Evolutionary conservation across 306 rosid genomes (phyloP).

Genomic region (Amphicarpaea edgeworthii): DNA sequence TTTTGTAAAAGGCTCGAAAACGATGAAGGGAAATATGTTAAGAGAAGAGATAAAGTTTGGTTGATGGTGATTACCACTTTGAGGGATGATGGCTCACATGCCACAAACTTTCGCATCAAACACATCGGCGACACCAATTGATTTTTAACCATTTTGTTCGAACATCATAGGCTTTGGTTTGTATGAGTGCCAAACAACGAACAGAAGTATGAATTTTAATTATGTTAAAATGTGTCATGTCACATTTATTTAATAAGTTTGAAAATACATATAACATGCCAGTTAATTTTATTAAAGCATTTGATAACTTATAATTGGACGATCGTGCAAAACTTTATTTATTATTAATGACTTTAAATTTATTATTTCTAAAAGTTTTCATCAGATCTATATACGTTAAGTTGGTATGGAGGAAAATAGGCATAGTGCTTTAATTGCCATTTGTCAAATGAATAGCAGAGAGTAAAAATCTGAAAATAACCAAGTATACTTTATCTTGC

Average conservation of each 20-base stretch:
- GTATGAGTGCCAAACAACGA: background rate
- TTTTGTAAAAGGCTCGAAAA: slow-evolving; percentile 22
- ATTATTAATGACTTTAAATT: no score
- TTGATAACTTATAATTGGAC: no score
- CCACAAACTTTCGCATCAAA: slow-evolving; percentile 58
- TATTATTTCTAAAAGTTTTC: no score
- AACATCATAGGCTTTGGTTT: slow-evolving; percentile 4
- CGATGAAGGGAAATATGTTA: slow-evolving; percentile 11
- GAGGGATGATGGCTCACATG: slow-evolving; percentile 47
- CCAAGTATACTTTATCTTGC: no score
- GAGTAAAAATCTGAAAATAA: no score
- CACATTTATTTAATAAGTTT: background rate
- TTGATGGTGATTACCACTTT: slow-evolving; percentile 45
- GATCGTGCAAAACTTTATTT: no score
- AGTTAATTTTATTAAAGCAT: no score
- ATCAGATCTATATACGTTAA: no score
- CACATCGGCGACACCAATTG: background rate
- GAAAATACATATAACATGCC: background rate
- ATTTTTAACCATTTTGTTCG: slow-evolving; percentile 10
- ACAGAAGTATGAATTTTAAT: background rate
- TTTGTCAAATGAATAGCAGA: no score
- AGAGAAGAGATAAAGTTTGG: slow-evolving; percentile 51
- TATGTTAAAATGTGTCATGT: background rate
- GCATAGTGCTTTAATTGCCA: no score
- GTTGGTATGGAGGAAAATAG: no score